Base-by-base conservation (phyloP, 78 protist genomes). In the Dictyostelium intermedium region DNA sequence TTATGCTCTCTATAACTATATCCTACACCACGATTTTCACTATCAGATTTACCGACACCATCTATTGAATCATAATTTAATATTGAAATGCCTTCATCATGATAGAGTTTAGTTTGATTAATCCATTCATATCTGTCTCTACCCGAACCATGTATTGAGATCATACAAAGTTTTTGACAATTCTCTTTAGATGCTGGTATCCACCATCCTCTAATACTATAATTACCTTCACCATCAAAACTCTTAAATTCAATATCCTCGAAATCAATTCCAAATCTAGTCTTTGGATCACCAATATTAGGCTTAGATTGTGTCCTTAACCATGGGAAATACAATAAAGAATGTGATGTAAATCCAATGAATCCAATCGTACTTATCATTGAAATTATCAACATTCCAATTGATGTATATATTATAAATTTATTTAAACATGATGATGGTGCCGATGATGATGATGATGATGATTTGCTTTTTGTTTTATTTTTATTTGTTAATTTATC, bases 151-250 rank as follows among this genome's bases (percentile, higher is more conserved):
- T 89, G 93, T 5, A 80, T 81, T 30, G 53, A 84, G 5, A 89
- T 69, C 5, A 89, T 69, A 41, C 85, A 43, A n/a, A 43, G 27
- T 18, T 69, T 13, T 47, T 5, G 9, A 78, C 79, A 72, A 45
- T 89, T 89, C 8, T 63, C 69, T 37, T 76, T 39, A 9, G 45
- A 20, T 5, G 93, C 79, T 9, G 93, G 93, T 32, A 89, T 41
- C 93, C 93, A 89, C 93, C 93, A 89, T 25, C 93, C 93, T 2
- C 86, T 50, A 18, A 89, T 61, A n/a, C 32, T 78, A 5, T 69
- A 50, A 45, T 89, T 45, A 25, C 8, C 20, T 50, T 50, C 61
- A 18, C 60, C 70, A 47, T 89, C 93, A 16, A 66, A 89, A 34
- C 70, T 79, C 30, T 27, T 16, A 14, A 78, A 89, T 47, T 78